These are phyloP conservation scores for Camellia lanceoleosa DNA, from an alignment of 148 eudicot species.

Conservation along the genomic window DNA sequence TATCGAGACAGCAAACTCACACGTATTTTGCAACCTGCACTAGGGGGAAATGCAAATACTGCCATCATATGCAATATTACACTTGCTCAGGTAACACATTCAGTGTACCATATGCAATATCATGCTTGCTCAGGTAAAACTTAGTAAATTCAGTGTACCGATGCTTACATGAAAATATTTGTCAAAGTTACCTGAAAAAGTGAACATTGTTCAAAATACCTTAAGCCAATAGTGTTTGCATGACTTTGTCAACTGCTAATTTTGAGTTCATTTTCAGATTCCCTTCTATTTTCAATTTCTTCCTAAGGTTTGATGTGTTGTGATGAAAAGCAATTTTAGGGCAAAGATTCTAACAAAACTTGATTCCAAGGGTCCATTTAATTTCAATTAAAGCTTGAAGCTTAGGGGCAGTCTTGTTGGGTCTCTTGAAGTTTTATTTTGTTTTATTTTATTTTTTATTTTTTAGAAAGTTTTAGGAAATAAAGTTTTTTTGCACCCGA, in stretches of 20 bases:
- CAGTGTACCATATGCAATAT: slow-evolving; percentile 62
- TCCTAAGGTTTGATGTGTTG: background rate
- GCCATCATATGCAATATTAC: slow-evolving; percentile 96
- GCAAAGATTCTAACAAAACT: background rate
- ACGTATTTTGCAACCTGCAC: slow-evolving; percentile 94
- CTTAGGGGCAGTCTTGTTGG: background rate
- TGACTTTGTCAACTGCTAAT: background rate
- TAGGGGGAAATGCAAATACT: slow-evolving; percentile 97
- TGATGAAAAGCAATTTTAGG: background rate
- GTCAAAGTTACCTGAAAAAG: background rate
- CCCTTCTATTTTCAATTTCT: background rate
- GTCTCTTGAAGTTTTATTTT: background rate
- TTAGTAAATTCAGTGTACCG: slow-evolving; percentile 4
- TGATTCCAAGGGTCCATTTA: background rate
- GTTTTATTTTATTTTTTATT: background rate
- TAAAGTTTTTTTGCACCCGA: background rate
- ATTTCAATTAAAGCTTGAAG: background rate
- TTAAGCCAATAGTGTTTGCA: background rate
- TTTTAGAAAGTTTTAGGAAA: background rate
- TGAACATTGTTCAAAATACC: background rate
- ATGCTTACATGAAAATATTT: background rate
- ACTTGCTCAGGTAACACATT: slow-evolving; percentile 72
- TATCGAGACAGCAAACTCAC: slow-evolving; percentile 98
- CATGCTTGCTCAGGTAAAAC: slow-evolving; percentile 85
- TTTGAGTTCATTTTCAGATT: background rate